A percentile compares a stretch with the other conserved stretches of the same genome.
Evolutionary conservation across 805 yeast species (phyloP).

Genomic region (Schwanniomyces vanrijiae): DNA sequence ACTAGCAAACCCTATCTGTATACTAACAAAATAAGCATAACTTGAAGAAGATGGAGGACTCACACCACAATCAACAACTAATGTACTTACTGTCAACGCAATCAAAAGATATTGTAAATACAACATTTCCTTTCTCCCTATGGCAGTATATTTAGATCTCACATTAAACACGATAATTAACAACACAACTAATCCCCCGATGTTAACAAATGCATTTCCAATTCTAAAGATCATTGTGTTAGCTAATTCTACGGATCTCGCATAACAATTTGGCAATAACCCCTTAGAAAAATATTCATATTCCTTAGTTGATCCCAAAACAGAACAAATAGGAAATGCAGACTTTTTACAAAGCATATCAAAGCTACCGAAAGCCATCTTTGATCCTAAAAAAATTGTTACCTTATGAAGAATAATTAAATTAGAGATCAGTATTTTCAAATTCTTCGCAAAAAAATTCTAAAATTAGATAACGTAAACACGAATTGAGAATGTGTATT

Average conservation of each 20-base stretch:
- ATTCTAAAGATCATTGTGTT: conserved; percentile 88
- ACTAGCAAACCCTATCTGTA: conserved; percentile 74
- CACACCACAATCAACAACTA: conserved; percentile 90
- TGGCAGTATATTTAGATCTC: conserved; percentile 87
- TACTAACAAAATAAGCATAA: conserved; percentile 80
- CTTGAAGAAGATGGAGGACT: conserved; percentile 78
- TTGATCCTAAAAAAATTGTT: neutral
- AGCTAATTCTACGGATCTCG: conserved; percentile 83
- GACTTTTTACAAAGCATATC: conserved; percentile 60
- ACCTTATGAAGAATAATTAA: neutral
- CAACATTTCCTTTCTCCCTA: conserved; percentile 86
- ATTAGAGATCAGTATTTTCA: neutral
- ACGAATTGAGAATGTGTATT: neutral
- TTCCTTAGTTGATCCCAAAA: conserved; percentile 54
- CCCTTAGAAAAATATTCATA: conserved; percentile 49
- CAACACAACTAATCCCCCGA: conserved; percentile 65
- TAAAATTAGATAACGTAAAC: neutral
- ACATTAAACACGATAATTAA: conserved; percentile 75
- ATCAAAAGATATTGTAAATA: conserved; percentile 64
- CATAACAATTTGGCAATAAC: conserved; percentile 74
- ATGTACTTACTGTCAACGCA: conserved; percentile 58
- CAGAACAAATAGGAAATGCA: conserved; percentile 78
- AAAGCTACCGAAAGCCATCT: conserved; percentile 70
- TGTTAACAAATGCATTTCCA: conserved; percentile 84
- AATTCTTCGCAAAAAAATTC: neutral